phyloP scores from a whole-genome alignment of 2,329 filamentous ascomycete genomes.

The Ophiostoma sp. region DNA sequence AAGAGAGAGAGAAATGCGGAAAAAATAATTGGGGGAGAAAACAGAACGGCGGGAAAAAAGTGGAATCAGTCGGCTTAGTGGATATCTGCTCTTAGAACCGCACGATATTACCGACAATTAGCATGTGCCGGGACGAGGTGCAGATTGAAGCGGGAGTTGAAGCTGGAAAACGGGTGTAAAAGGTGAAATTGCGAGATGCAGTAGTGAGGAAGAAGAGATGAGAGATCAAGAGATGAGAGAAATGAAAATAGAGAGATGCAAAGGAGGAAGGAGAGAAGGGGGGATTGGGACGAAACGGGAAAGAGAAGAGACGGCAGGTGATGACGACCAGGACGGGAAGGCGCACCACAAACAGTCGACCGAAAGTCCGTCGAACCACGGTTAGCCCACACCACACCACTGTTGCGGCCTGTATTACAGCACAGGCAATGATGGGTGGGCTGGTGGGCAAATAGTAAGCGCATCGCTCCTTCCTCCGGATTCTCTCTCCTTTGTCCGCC shows the following conservation, averaged over 20 bases:
- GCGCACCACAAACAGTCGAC: conserved; percentile 18
- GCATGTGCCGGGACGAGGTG: conserved; percentile 3
- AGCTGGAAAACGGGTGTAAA: neutral
- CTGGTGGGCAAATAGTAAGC: neutral
- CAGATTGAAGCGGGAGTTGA: neutral
- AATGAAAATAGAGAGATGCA: neutral
- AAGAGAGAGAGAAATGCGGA: conserved; percentile 14
- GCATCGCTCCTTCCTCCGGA: neutral
- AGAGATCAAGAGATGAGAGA: neutral
- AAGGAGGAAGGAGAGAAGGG: neutral
- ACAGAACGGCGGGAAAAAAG: conserved; percentile 20
- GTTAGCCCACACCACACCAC: conserved; percentile 3
- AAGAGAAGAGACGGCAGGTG: conserved; percentile 16
- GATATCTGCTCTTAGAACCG: conserved; percentile 14
- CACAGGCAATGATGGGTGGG: no score
- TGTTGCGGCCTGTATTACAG: neutral
- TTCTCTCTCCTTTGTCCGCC: neutral
- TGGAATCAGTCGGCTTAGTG: conserved; percentile 15
- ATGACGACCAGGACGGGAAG: conserved; percentile 12
- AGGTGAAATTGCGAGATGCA: neutral
- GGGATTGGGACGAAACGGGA: conserved; percentile 9
- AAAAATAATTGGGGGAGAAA: conserved; percentile 20
- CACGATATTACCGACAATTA: conserved; percentile 18
- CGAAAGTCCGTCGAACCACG: conserved; percentile 16
- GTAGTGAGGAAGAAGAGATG: neutral